Evolutionary conservation across 2,329 filamentous ascomycete species (phyloP), one percentile per base, ranked within the genome.

Genomic region (Penicillium decumbens): DNA sequence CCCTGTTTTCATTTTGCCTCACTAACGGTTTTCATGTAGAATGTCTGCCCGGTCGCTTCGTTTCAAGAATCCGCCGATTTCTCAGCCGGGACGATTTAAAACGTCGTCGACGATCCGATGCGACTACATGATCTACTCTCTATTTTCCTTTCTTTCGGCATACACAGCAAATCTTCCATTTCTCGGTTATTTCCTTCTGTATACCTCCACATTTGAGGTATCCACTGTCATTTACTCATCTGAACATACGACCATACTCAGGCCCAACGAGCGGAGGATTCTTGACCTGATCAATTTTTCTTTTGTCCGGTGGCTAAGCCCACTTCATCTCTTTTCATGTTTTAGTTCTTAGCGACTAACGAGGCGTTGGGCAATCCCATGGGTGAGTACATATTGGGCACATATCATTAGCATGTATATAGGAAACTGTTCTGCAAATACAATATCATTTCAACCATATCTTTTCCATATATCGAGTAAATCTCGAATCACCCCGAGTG

Each of bases 51-150:
- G 55, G 57, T 33, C 61, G 64, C 41, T 60, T 69, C 38, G 65
- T 68, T 41, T 67, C 63, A 23, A 62, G 59, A 53, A 56, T 69
- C 23, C 63, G 66, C 27, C 60, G 64, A 45, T 50, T 69, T 12
- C 64, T 69, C 37, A 62, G 58, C 44, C 63, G 65, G 30, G 64
- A 69, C n/a, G 65, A 68, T 33, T 41, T 66, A 40, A 60, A 56
- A 46, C 33, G 51, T 46, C 63, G 62, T 30, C 59, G 57, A 48
- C 54, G 56, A 37, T 56, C 54, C 7, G 39, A 53, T 12, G 54
- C 50, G 6, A 54, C 50, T 25, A 32, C 51, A 41, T 55, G 39
- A 52, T 45, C 43, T 18, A 40, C 43, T 29, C 42, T 43, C 38
- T 47, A 29, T 35, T 41, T 37, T 50, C 43, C 30, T 51, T 46